Base-by-base conservation (phyloP, 805 yeast species). In the Debaryomyces tyrocola region DNA sequence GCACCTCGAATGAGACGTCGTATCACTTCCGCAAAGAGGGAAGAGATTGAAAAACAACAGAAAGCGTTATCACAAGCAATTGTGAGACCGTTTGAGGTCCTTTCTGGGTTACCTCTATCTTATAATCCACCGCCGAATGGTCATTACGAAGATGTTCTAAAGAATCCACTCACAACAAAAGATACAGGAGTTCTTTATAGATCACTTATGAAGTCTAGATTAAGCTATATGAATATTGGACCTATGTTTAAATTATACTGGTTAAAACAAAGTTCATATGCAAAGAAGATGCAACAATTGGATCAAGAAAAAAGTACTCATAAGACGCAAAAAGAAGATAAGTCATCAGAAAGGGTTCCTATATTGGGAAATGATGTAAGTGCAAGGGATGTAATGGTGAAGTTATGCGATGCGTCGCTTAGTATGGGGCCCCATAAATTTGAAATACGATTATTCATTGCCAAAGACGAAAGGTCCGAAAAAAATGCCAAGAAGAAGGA, bases 371-470 rank as follows among this genome's bases (percentile, higher is more conserved):
- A 62, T 14, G 76, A 71, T 11, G 67, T 68, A 4, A 81, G 79
- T 59, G 85, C 87, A 4, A 72, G 95, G 56, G 97, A 92, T 52
- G 83, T 83, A 46, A 90, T 91, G 96, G 85, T 90, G 49, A 90
- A 90, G 60, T 69, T 94, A 46, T 82, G 92, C 54, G 97, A 91
- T 54, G 82, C 91, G 49, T 67, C 71, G 1, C 66, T 90, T 67
- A 71, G 74, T 9, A 74, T 86, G 18, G 98, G 97, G 0, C 96
- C 97, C 0, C 99, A 92, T 65, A 65, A 71, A 0, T 89, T 89
- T 66, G 89, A 84, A 34, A 77, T 86, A 1, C 71, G 95, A 49
- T 64, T 94, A 28, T 94, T 87, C 65, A 84, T 90, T n/a, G 79
- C 90, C 43, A 87, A 88, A 57, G 96, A 90, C 56, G 96, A 89